A percentile compares a stretch with the other conserved stretches of the same genome.
Conservation (phyloP, 495 filamentous ascomycete genomes). For the Xylaria intraflava region DNA sequence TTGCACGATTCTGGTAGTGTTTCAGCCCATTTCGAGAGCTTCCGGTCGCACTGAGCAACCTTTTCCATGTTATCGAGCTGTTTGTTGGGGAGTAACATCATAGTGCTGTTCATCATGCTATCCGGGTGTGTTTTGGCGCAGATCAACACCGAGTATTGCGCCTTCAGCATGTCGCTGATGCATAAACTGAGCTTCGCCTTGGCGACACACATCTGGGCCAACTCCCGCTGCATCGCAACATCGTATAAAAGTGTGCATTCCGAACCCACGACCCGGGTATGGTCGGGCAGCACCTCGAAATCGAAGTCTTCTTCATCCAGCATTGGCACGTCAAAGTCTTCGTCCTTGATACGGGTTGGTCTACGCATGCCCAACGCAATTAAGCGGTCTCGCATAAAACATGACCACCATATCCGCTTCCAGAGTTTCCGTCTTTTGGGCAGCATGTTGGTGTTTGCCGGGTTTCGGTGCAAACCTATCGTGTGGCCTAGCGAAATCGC, state of each 20-base stretch:
- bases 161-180: conserved; percentile 74
- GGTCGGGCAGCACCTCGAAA: conserved; percentile 55
- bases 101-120: conserved; percentile 68
- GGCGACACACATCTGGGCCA: conserved; percentile 82
- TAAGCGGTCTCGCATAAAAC: conserved; percentile 81
- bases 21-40: conserved; percentile 65
- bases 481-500: conserved; percentile 77
- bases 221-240: conserved; percentile 57
- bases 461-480: conserved; percentile 77
- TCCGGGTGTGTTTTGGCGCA: conserved; percentile 63
- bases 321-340: conserved; percentile 88
- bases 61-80: conserved; percentile 66
- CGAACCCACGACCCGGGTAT: conserved; percentile 56
- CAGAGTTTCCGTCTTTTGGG: conserved; percentile 64
- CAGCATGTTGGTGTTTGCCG: conserved; percentile 64
- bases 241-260: conserved; percentile 63
- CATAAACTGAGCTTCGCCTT: conserved; percentile 84
- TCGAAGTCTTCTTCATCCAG: conserved; percentile 78
- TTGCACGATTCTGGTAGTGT: conserved; percentile 61
- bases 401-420: conserved; percentile 94
- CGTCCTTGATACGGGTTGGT: conserved; percentile 80
- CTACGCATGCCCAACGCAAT: conserved; percentile 86
- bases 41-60: conserved; percentile 64
- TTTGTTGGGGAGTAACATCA: conserved; percentile 88
- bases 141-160: conserved; percentile 85